phyloP scores from a whole-genome alignment of 176 grass and related monocot genomes.

The Musa schizocarpa region DNA sequence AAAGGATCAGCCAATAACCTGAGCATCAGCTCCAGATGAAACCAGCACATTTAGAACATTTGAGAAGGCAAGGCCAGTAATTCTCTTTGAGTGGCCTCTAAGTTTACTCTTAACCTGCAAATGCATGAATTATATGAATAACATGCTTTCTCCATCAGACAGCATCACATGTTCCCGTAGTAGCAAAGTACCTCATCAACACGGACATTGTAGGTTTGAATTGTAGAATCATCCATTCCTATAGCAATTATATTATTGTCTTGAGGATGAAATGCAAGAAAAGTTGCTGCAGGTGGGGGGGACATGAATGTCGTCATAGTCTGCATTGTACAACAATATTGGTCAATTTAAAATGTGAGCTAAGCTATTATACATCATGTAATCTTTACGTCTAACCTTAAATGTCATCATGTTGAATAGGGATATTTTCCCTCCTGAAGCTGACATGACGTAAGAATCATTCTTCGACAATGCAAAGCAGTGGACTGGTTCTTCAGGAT shows the following conservation, averaged over 20 bases:
- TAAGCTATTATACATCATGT: not conserved
- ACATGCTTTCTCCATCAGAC: not conserved
- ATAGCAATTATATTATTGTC: slow-evolving; percentile 99
- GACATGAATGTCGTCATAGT: slow-evolving; percentile 99
- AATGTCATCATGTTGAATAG: slow-evolving; percentile 99
- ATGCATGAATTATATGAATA: not conserved
- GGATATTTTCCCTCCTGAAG: slow-evolving; percentile 96
- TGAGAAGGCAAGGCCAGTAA: slow-evolving; percentile 95
- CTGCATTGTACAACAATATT: slow-evolving; percentile 30
- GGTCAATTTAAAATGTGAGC: slow-evolving; percentile 7
- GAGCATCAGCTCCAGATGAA: slow-evolving; percentile 93
- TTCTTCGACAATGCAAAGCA: slow-evolving; percentile 99
- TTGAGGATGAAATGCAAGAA: slow-evolving; percentile 97
- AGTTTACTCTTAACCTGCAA: slow-evolving; percentile 96
- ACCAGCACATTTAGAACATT: slow-evolving; percentile 82
- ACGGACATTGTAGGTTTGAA: slow-evolving; percentile 97
- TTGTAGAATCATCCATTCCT: slow-evolving; percentile 99
- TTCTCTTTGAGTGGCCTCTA: slow-evolving; percentile 93
- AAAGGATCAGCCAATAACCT: slow-evolving; percentile 50
- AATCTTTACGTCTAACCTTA: slow-evolving; percentile 45
- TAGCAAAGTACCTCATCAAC: slow-evolving; percentile 62
- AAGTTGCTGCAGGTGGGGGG: slow-evolving; percentile 86
- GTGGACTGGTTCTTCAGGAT: slow-evolving; percentile 84
- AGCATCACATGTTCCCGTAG: slow-evolving; percentile 7
- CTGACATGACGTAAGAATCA: slow-evolving; percentile 99